phyloP scores from a whole-genome alignment of 305 asterid species.

The Solanum hybrid region DNA sequence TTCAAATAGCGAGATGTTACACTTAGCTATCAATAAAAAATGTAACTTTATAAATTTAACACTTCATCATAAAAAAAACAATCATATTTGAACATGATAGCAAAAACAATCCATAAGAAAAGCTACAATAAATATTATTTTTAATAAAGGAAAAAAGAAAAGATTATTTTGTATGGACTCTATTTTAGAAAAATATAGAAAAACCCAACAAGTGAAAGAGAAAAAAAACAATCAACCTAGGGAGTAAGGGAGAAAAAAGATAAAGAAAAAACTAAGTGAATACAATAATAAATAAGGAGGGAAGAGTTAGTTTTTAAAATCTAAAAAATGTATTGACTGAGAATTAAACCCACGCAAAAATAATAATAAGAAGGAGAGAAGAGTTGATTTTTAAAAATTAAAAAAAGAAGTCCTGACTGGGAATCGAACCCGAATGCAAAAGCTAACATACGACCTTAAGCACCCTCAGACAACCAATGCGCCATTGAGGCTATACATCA shows the following conservation, averaged over 20 bases:
- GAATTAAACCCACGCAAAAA: too few species aligned
- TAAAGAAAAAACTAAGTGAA: too few species aligned
- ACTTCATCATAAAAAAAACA: neutral
- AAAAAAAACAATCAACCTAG: neutral
- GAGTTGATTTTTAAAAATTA: neutral
- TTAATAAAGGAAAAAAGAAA: too few species aligned
- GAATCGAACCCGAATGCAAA: neutral
- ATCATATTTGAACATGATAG: neutral
- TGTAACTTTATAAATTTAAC: too few species aligned
- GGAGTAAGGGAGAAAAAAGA: neutral
- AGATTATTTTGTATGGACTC: neutral
- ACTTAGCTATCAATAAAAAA: neutral
- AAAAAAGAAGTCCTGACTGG: too few species aligned
- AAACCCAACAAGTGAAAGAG: neutral
- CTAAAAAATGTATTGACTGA: too few species aligned
- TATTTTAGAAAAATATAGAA: too few species aligned
- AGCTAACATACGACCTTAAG: neutral
- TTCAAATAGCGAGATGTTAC: too few species aligned
- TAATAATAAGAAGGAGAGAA: neutral
- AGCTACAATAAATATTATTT: too few species aligned
- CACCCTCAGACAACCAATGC: neutral
- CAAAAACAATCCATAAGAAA: neutral
- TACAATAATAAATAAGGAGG: neutral
- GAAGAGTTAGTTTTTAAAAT: too few species aligned
- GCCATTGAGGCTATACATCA: too few species aligned